These are phyloP conservation scores for Sporisorium iseilematis-ciliati DNA, from an alignment of 1,284 basidiomycete genomes.

Conservation along the genomic window DNA sequence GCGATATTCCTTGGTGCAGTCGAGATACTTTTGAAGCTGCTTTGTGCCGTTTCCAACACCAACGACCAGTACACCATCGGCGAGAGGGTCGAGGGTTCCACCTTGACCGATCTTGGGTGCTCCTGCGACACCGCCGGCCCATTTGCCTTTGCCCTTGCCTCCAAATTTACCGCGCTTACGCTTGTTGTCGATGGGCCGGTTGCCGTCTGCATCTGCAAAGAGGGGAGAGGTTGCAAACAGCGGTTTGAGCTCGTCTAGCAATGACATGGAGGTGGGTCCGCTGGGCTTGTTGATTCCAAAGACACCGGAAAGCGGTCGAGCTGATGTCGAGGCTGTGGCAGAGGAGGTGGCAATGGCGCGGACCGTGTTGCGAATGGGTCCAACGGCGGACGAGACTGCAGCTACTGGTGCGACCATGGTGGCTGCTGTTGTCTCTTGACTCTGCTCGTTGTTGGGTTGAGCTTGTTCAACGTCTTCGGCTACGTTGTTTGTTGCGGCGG, in stretches of 20 bases:
- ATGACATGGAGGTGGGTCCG: slow-evolving; percentile 88
- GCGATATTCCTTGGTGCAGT: slow-evolving; percentile 88
- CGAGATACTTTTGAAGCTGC: slow-evolving; percentile 83
- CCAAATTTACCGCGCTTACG: slow-evolving; percentile 47
- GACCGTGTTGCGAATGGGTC: slow-evolving; percentile 29
- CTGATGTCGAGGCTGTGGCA: slow-evolving; percentile 28
- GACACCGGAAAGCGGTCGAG: slow-evolving; percentile 79
- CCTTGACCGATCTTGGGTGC: slow-evolving; percentile 85
- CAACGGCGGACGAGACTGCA: slow-evolving; percentile 21
- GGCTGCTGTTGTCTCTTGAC: slow-evolving; percentile 7
- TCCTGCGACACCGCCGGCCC: slow-evolving; percentile 43
- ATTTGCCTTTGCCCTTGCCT: slow-evolving; percentile 51
- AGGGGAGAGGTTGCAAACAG: slow-evolving; percentile 82
- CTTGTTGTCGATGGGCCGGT: slow-evolving; percentile 72
- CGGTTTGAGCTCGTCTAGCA: slow-evolving; percentile 87
- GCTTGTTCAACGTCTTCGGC: no score
- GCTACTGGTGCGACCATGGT: slow-evolving; percentile 19
- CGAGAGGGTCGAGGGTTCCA: slow-evolving; percentile 94
- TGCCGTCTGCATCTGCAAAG: slow-evolving; percentile 73
- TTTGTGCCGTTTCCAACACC: slow-evolving; percentile 93
- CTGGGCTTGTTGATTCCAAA: slow-evolving; percentile 88
- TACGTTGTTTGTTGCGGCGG: slow-evolving; percentile 1
- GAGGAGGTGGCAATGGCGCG: slow-evolving; percentile 11
- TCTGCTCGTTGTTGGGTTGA: not conserved
- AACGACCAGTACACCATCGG: slow-evolving; percentile 89